These are phyloP conservation scores for Camelina neglecta DNA, from an alignment of 345 rosid species.

Conservation along the genomic window DNA sequence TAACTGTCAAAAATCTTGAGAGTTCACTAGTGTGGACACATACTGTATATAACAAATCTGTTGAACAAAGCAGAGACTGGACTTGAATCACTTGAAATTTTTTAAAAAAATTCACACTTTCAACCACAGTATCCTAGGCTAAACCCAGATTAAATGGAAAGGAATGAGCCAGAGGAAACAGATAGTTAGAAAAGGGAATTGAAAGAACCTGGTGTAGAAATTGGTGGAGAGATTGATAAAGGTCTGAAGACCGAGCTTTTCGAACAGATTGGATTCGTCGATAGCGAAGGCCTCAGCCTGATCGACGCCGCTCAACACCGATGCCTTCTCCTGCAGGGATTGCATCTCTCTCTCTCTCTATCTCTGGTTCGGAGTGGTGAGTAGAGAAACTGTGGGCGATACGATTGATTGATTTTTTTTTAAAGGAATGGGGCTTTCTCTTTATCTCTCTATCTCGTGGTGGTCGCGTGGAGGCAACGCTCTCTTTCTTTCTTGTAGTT, in stretches of 20 bases:
- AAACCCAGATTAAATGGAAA: background rate
- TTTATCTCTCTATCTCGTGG: conserved; percentile 1
- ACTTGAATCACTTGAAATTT: background rate
- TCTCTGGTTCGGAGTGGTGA: background rate
- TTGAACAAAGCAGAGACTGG: conserved; percentile 2
- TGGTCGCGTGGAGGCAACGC: conserved; percentile 51
- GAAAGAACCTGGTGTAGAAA: conserved; percentile 76
- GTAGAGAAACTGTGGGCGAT: conserved; percentile 36
- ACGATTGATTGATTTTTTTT: conserved; percentile 9
- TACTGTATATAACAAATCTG: background rate
- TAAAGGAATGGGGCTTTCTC: background rate
- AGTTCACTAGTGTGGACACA: background rate
- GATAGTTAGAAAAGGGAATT: background rate
- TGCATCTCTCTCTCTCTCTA: conserved; percentile 53
- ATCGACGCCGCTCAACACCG: conserved; percentile 84
- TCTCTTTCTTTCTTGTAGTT: background rate
- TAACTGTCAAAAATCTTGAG: background rate
- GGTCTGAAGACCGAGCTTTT: conserved; percentile 78
- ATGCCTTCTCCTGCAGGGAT: conserved; percentile 80
- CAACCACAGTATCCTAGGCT: background rate
- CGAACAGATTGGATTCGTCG: conserved; percentile 70
- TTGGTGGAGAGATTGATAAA: conserved; percentile 87
- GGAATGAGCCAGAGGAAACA: background rate
- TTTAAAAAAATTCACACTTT: background rate
- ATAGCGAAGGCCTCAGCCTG: conserved; percentile 79